Base-by-base conservation (phyloP, 768 basidiomycete genomes). In the Termitomyces sp. region DNA sequence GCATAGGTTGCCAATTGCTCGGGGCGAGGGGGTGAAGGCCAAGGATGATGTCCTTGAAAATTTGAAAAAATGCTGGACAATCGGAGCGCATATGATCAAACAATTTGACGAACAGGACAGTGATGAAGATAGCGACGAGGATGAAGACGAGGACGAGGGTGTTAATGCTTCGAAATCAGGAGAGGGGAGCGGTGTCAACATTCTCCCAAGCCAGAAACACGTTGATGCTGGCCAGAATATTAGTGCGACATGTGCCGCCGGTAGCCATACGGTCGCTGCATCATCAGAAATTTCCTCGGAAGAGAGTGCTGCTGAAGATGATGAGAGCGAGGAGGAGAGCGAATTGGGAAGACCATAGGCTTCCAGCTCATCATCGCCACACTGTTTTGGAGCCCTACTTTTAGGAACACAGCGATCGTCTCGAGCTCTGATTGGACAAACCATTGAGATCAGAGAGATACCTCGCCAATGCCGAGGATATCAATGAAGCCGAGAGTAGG, bases 21-120 rank as follows among this genome's bases (percentile, higher is more conserved):
- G 78, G 67, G 89, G 81, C 34, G 76, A 76, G 54, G 81, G 76
- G 8, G 63, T 76, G 24, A 77, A 76, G 54, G 61, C 72, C 13
- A 76, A 75, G 12, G 57, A 57, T 4, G 61, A 65, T 22, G 66
- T 76, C 39, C 68, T 70, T 34, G 88, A 87, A 56, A 87, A 86
- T 64, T 67, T 88, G 54, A 76, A 78, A 67, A 87, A 81, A 67
- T 85, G 85, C 68, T 86, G 91, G 91, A 69, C 76, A 57, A 76
- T 93, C 45, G 85, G 88, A 37, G 78, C 81, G 33, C 82, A 81
- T 62, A 86, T 93, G 83, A 89, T 95, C 57, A 78, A 89, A 62
- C 89, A 93, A 66, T 88, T 93, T 51, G 82, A 92, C 63, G 88
- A 85, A 54, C 90, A 91, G 68, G 78, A 78, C 22, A 69, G 67